Conservation (phyloP, 2,329 filamentous ascomycete species). For the Lecanosticta acicola region DNA sequence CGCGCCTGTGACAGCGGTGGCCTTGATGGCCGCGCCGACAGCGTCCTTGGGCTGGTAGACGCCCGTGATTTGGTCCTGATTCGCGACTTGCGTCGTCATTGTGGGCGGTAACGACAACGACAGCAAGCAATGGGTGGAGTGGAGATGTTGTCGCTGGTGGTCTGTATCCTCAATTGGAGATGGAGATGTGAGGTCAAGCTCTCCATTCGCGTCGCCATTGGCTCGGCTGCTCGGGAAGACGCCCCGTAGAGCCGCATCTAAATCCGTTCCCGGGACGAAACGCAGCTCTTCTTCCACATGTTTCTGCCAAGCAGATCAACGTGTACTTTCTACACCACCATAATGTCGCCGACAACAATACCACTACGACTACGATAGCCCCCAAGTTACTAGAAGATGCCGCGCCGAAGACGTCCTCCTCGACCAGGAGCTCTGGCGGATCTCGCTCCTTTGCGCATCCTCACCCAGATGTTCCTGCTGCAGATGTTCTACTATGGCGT, state of each 20-base stretch:
- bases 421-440: conserved; percentile 61
- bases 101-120: conserved; percentile 24
- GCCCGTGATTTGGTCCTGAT: conserved; percentile 38
- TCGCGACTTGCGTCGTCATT: conserved; percentile 42
- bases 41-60: conserved; percentile 70
- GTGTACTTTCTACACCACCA: background rate
- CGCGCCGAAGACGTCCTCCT: conserved; percentile 56
- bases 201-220: conserved; percentile 2
- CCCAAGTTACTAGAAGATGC: conserved; percentile 34
- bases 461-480: conserved; percentile 60
- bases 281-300: too few relatives aligned
- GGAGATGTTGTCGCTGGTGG: conserved; percentile 1
- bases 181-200: conserved; percentile 2
- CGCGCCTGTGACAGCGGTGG: conserved; percentile 58
- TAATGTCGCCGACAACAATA: too few relatives aligned
- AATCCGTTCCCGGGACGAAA: background rate
- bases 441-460: conserved; percentile 61
- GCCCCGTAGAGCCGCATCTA: conserved; percentile 1
- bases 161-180: too few relatives aligned
- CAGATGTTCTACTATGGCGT: conserved; percentile 60
- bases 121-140: background rate
- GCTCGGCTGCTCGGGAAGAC: background rate
- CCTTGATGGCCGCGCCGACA: conserved; percentile 60
- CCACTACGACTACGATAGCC: background rate
- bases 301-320: background rate